Percentiles rank a stretch among this genome's conserved stretches.
Conservation (phyloP, 2,329 filamentous ascomycete genomes). For the Epichloe typhina region DNA sequence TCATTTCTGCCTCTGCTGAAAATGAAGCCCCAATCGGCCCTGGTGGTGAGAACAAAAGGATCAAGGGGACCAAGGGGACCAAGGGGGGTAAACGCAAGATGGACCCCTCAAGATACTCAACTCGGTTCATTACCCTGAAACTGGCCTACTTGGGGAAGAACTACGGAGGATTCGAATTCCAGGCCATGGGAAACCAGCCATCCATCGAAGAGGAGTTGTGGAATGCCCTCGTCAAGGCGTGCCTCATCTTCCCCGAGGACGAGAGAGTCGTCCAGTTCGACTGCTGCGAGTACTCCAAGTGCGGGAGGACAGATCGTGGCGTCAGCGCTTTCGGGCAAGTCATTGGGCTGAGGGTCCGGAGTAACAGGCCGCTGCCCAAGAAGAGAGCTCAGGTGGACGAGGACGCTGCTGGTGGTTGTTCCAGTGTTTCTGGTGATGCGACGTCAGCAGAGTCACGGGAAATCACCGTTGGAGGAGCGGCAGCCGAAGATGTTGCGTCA, state of each 20-base stretch:
- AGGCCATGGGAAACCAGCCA: slow-evolving; percentile 56
- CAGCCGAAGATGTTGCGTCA: slow-evolving; percentile 1
- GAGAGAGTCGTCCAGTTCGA: slow-evolving; percentile 61
- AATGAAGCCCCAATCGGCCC: background rate
- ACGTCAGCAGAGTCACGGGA: too few relatives aligned
- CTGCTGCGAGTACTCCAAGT: slow-evolving; percentile 85
- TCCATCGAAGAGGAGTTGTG: slow-evolving; percentile 90
- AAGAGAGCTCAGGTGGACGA: slow-evolving; percentile 12
- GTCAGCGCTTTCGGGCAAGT: slow-evolving; percentile 98
- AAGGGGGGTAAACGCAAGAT: slow-evolving; percentile 36
- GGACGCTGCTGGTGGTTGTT: slow-evolving; percentile 7
- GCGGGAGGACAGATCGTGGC: slow-evolving; percentile 80
- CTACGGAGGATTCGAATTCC: slow-evolving; percentile 90
- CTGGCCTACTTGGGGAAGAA: slow-evolving; percentile 83
- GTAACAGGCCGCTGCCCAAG: slow-evolving; percentile 49
- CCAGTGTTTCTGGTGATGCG: slow-evolving; percentile 3
- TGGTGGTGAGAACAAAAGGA: background rate
- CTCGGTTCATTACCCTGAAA: slow-evolving; percentile 78
- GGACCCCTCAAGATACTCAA: slow-evolving; percentile 69
- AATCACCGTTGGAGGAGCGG: background rate
- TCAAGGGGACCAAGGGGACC: slow-evolving; percentile 23
- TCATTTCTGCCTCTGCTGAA: slow-evolving; percentile 14
- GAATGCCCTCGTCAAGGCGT: slow-evolving; percentile 73
- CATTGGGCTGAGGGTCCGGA: slow-evolving; percentile 74
- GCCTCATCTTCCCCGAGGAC: slow-evolving; percentile 63